phyloP scores from a whole-genome alignment of 169 alveolate species.

The Theileria equi region DNA sequence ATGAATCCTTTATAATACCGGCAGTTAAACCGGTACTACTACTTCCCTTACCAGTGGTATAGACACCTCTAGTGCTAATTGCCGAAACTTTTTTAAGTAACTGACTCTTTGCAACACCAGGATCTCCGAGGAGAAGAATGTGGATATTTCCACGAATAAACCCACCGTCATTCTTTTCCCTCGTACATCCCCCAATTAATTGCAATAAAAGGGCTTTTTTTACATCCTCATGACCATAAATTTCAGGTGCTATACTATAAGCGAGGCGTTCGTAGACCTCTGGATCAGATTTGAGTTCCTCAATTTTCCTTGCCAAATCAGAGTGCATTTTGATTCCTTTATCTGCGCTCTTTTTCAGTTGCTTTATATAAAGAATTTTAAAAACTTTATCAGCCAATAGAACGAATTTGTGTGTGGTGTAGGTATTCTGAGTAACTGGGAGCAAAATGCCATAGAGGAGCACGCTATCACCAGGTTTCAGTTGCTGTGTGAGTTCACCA shows the following conservation, averaged over 20 bases:
- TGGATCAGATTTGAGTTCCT: constrained; percentile 69
- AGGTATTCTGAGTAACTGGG: constrained; percentile 81
- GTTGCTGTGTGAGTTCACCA: constrained; percentile 75
- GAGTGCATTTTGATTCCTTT: constrained; percentile 63
- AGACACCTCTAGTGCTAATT: constrained; percentile 89
- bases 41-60: constrained; percentile 94
- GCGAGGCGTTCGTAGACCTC: constrained; percentile 88
- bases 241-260: constrained; percentile 95
- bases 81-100: constrained; percentile 87
- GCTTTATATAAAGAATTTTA: constrained; percentile 77
- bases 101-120: constrained; percentile 98
- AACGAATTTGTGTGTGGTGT: constrained; percentile 64
- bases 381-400: constrained; percentile 80
- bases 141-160: constrained; percentile 98
- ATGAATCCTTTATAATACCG: constrained; percentile 93
- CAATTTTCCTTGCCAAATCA: constrained; percentile 64
- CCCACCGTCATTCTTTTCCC: constrained; percentile 91
- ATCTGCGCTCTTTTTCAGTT: constrained; percentile 81
- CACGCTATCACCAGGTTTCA: constrained; percentile 75
- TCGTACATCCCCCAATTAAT: constrained; percentile 91
- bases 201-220: constrained; percentile 92
- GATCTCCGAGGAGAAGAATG: constrained; percentile 93
- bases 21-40: constrained; percentile 99
- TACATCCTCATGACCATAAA: constrained; percentile 94
- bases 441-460: constrained; percentile 84